Base-by-base conservation (phyloP, 2,329 filamentous ascomycete genomes). In the Tolypocladium album region DNA sequence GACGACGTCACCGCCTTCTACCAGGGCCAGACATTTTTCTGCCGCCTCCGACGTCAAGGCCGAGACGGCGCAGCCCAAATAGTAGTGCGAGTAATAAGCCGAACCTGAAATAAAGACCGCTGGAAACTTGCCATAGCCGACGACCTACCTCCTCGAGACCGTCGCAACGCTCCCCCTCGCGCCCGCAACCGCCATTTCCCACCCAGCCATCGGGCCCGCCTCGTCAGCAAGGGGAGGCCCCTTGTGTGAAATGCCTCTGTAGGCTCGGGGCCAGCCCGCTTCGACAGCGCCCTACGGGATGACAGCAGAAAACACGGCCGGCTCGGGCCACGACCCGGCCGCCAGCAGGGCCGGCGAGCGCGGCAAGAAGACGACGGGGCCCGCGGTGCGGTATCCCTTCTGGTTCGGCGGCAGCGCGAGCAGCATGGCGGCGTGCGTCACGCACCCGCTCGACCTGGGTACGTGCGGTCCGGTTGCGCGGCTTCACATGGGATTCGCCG, bases 361-460 rank as follows among this genome's bases (percentile, higher is more conserved):
- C 45, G 71, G 75, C 45, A 71, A 75, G 66, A 75, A 77, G 68
- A 76, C 76, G 63, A 69, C 71, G 47, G 59, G 53, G 63, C 71
- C 66, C 39, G 65, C 76, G 2, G 71, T 82, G 50, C 76, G 77
- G 62, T 93, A 93, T 76, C 89, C 89, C 12, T 93, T 93, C 75
- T 97, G 93, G 94, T 97, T 99, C 74, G 94, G 94, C 64, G 94
- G 94, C 60, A 96, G 90, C 72, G 92, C 93, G 57, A 94, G 90
- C 70, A 95, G 90, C 72, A 88, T 94, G 79, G 93, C 93, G 43
- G 92, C 93, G 53, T 88, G 86, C 67, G 89, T 96, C 56, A 97
- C 93, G 38, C 93, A 97, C 80, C 93, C 93, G 57, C 79, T 97
- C 70, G 92, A 97, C 82, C 81, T 97, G 64, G 85, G 91, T 95